Conservation (phyloP, 169 alveolate genomes). For the Plasmodium knowlesi region DNA sequence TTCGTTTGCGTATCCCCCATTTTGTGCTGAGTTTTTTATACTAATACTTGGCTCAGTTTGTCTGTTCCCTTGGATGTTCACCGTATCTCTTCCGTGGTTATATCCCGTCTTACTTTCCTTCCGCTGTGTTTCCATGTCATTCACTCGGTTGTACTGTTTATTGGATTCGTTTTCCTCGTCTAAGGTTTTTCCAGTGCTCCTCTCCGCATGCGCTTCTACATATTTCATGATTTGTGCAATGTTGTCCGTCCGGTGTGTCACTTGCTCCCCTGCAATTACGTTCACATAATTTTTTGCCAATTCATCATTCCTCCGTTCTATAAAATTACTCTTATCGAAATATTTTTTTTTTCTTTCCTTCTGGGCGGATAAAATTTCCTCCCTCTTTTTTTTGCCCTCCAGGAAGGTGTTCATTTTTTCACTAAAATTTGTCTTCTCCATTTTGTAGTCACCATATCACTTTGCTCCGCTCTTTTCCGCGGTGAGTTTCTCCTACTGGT, state of each 20-base stretch:
- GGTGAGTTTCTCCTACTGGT: background rate
- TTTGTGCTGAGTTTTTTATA: background rate
- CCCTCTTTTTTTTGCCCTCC: constrained; percentile 34
- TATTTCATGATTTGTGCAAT: background rate
- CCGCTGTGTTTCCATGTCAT: background rate
- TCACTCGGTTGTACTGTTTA: background rate
- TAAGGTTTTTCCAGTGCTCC: background rate
- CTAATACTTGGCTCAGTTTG: background rate
- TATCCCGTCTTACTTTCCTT: background rate
- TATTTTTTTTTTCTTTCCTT: constrained; percentile 22
- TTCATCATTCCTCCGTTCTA: constrained; percentile 2
- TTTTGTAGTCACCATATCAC: background rate
- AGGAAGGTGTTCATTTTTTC: background rate
- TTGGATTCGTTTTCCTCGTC: background rate
- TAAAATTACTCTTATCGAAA: constrained; percentile 30
- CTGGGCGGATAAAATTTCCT: background rate
- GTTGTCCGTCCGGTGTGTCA: background rate
- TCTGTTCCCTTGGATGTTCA: background rate
- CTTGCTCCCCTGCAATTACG: background rate
- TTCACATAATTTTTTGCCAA: constrained; percentile 8
- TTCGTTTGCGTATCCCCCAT: background rate
- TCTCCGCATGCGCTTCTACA: background rate
- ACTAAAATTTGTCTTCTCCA: constrained; percentile 15
- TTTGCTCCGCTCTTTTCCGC: background rate
- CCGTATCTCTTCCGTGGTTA: background rate